phyloP scores from a whole-genome alignment of 345 rosid species.

The Eutrema heterophyllum region DNA sequence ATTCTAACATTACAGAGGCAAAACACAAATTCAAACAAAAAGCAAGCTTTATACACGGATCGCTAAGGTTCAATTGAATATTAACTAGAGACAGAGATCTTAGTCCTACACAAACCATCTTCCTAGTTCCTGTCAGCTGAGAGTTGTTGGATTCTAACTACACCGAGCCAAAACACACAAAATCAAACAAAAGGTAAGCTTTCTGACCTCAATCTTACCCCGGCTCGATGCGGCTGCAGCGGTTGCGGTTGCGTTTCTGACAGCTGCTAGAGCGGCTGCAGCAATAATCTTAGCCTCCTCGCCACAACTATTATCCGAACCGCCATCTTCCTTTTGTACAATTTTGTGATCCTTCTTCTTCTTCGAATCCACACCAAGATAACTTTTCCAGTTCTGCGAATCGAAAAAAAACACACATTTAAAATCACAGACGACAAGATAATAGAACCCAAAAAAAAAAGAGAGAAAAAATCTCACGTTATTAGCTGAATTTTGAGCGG shows the following conservation, averaged over 20 bases:
- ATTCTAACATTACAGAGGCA: neutral
- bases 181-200: neutral
- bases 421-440: neutral
- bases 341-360: slow-evolving; percentile 8
- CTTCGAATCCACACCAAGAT: slow-evolving; percentile 21
- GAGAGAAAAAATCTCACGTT: slow-evolving; percentile 29
- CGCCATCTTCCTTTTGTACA: slow-evolving; percentile 22
- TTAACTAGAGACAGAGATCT: neutral
- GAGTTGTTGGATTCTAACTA: neutral
- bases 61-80: neutral
- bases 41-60: neutral
- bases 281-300: slow-evolving; percentile 71
- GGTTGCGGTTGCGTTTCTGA: slow-evolving; percentile 68
- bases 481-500: slow-evolving; percentile 20
- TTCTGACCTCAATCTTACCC: slow-evolving; percentile 78
- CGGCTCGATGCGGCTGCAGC: slow-evolving; percentile 53
- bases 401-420: neutral
- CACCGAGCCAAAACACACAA: neutral
- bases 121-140: neutral
- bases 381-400: slow-evolving; percentile 24
- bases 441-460: neutral
- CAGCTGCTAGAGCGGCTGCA: slow-evolving; percentile 89
- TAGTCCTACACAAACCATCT: neutral
- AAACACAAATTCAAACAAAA: neutral
- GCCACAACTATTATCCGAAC: slow-evolving; percentile 28